These are phyloP conservation scores for Pholiota conissans DNA, from an alignment of 768 basidiomycete genomes.

Conservation along the genomic window DNA sequence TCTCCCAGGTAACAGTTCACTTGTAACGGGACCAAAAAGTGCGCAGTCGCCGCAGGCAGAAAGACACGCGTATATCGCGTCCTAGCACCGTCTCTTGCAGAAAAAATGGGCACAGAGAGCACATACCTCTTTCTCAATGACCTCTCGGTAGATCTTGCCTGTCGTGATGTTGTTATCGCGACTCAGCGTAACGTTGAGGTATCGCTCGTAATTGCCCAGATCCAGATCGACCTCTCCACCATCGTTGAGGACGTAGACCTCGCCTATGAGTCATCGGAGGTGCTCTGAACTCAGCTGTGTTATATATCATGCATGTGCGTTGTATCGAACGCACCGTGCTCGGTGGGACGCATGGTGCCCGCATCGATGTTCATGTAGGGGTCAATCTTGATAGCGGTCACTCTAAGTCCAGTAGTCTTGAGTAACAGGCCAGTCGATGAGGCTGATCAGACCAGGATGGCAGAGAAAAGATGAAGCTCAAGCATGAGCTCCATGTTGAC, in stretches of 20 bases:
- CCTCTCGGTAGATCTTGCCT: slow-evolving; percentile 95
- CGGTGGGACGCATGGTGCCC: slow-evolving; percentile 97
- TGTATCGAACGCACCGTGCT: slow-evolving; percentile 72
- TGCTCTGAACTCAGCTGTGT: background rate
- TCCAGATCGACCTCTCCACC: slow-evolving; percentile 98
- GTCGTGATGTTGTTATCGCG: slow-evolving; percentile 98
- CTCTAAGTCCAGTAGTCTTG: slow-evolving; percentile 93
- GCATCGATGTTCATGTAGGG: slow-evolving; percentile 99
- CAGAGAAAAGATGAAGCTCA: background rate
- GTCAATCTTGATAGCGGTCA: slow-evolving; percentile 99
- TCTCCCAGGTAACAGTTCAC: too few relatives aligned
- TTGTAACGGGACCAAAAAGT: too few relatives aligned
- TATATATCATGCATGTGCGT: background rate
- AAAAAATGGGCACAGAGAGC: background rate
- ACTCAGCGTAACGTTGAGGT: slow-evolving; percentile 91
- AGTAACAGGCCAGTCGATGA: slow-evolving; percentile 95
- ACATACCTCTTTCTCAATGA: slow-evolving; percentile 94
- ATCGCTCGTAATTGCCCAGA: slow-evolving; percentile 97
- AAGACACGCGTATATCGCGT: background rate
- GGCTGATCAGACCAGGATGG: slow-evolving; percentile 48
- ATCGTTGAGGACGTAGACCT: slow-evolving; percentile 98
- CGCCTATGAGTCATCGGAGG: slow-evolving; percentile 45
- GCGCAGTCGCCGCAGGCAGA: too few relatives aligned
- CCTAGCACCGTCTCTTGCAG: background rate
- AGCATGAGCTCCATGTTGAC: background rate